phyloP scores from a whole-genome alignment of 1,284 basidiomycete genomes.

The Cutaneotrichosporon cavernicola region DNA sequence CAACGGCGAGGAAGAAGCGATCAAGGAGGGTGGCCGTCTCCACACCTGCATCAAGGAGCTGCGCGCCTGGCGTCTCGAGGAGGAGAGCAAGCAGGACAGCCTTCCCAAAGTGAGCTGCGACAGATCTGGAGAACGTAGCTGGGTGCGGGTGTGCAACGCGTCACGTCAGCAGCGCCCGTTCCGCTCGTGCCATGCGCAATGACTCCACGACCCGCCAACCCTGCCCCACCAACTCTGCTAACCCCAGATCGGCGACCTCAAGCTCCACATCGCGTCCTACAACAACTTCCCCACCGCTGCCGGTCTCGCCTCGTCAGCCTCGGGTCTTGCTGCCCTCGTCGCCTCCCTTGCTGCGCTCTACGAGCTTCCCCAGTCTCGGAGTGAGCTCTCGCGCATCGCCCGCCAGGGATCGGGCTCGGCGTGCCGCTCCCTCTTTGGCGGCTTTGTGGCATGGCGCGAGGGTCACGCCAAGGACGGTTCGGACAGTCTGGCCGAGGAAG shows the following conservation, averaged over 20 bases:
- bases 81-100: constrained; percentile 68
- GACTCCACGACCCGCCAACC: background rate
- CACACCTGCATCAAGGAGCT: constrained; percentile 86
- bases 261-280: constrained; percentile 84
- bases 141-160: background rate
- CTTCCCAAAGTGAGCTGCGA: constrained; percentile 63
- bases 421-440: constrained; percentile 94
- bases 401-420: constrained; percentile 97
- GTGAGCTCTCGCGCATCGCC: constrained; percentile 83
- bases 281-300: constrained; percentile 99
- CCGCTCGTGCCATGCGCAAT: background rate
- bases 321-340: constrained; percentile 93
- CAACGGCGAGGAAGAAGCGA: constrained; percentile 85
- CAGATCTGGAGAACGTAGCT: background rate
- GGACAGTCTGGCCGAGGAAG: constrained; percentile 84
- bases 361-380: constrained; percentile 67
- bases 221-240: background rate
- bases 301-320: constrained; percentile 94
- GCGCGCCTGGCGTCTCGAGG: constrained; percentile 69
- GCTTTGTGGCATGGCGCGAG: constrained; percentile 94
- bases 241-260: constrained; percentile 66
- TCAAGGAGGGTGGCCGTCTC: constrained; percentile 76
- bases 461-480: constrained; percentile 68
- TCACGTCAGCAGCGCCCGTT: background rate
- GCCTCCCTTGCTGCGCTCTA: constrained; percentile 86